Evolutionary conservation across 345 rosid genomes (phyloP).

Genomic region (Arabidopsis thaliana): TAIR10.1 NC_003070.9:2505001-2505500

Average conservation of each 20-base stretch:
- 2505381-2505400: constrained; percentile 45
- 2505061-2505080: constrained; percentile 50
- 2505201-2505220: constrained; percentile 62
- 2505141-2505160: constrained; percentile 58
- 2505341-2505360: constrained; percentile 57
- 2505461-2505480: constrained; percentile 36
- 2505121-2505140: constrained; percentile 51
- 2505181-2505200: constrained; percentile 46
- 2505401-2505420: constrained; percentile 44
- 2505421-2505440: constrained; percentile 37
- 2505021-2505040: constrained; percentile 55
- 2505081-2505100: constrained; percentile 48
- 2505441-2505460: constrained; percentile 34
- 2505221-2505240: constrained; percentile 50
- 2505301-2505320: constrained; percentile 55
- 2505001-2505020: constrained; percentile 57
- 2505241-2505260: constrained; percentile 55
- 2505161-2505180: constrained; percentile 47
- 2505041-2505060: constrained; percentile 52
- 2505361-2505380: constrained; percentile 46
- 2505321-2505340: constrained; percentile 57
- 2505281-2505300: constrained; percentile 49
- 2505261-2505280: constrained; percentile 51
- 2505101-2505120: constrained; percentile 50
- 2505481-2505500: constrained; percentile 38